Evolutionary conservation across 495 filamentous ascomycete species (phyloP).

Genomic region (Aspergillus biplanus): DNA sequence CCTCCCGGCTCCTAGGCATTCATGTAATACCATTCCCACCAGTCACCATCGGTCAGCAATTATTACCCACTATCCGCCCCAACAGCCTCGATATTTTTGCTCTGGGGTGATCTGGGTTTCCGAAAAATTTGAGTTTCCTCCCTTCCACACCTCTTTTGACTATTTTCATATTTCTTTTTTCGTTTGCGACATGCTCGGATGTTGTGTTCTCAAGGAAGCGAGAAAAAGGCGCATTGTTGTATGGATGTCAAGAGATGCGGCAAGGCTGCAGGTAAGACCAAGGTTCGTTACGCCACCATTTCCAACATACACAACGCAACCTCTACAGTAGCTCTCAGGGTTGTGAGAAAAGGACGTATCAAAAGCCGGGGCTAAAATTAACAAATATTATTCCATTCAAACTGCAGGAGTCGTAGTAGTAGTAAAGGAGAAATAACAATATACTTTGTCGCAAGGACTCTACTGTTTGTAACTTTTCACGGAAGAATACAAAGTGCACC

Average conservation of each 20-base stretch:
- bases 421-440: too few relatives aligned
- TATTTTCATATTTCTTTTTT: conserved; percentile 3
- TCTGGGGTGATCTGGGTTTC: conserved; percentile 7
- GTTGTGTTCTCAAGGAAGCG: conserved; percentile 8
- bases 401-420: too few relatives aligned
- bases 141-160: neutral
- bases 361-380: too few relatives aligned
- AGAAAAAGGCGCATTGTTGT: conserved; percentile 20
- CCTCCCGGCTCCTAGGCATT: conserved; percentile 8
- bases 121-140: neutral
- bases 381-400: too few relatives aligned
- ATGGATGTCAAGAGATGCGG: conserved; percentile 14
- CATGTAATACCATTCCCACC: conserved; percentile 3
- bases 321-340: too few relatives aligned
- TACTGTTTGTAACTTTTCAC: too few relatives aligned
- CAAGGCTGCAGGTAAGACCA: conserved; percentile 26
- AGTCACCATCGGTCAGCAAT: neutral
- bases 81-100: conserved; percentile 4
- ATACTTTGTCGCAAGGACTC: too few relatives aligned
- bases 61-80: neutral
- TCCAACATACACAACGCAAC: conserved; percentile 1
- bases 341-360: too few relatives aligned
- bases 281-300: conserved; percentile 25
- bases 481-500: neutral
- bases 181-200: neutral